Conservation (phyloP, 1,139 yeast species). For the Hansenula lynferdii region DNA sequence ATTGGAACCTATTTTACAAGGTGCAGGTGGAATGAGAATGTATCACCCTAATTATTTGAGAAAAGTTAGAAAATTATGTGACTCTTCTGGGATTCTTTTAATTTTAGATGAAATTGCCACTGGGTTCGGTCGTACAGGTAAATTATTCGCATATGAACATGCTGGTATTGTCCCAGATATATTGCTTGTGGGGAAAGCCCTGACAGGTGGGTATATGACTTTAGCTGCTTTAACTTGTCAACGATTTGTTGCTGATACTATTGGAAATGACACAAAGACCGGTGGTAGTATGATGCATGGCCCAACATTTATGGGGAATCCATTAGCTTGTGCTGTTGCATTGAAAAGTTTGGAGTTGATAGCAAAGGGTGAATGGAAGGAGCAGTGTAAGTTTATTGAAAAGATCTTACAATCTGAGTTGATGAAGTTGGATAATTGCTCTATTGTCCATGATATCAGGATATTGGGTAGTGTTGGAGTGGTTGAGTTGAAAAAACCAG, state of each 20-base stretch:
- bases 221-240: slow-evolving; percentile 23
- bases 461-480: slow-evolving; percentile 28
- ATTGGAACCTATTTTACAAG: slow-evolving; percentile 32
- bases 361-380: slow-evolving; percentile 21
- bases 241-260: slow-evolving; percentile 15
- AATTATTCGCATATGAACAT: slow-evolving; percentile 27
- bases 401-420: slow-evolving; percentile 12
- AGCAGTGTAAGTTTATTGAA: slow-evolving; percentile 20
- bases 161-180: slow-evolving; percentile 28
- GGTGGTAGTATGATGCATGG: slow-evolving; percentile 28
- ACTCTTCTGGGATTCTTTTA: slow-evolving; percentile 25
- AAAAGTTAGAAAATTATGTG: slow-evolving; percentile 27
- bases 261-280: slow-evolving; percentile 17
- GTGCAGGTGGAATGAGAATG: slow-evolving; percentile 33
- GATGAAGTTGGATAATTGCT: slow-evolving; percentile 9
- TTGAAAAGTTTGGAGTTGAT: slow-evolving; percentile 26
- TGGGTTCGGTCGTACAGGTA: slow-evolving; percentile 30
- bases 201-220: slow-evolving; percentile 29
- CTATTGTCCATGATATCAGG: slow-evolving; percentile 23
- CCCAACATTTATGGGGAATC: slow-evolving; percentile 33
- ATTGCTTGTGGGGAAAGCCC: slow-evolving; percentile 26
- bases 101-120: slow-evolving; percentile 32
- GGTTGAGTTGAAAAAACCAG: slow-evolving; percentile 21
- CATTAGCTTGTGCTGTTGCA: slow-evolving; percentile 31
- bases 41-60: slow-evolving; percentile 27